These are phyloP conservation scores for Echinochloa phyllopogon DNA, from an alignment of 176 grass and related monocot species.

Conservation along the genomic window DNA sequence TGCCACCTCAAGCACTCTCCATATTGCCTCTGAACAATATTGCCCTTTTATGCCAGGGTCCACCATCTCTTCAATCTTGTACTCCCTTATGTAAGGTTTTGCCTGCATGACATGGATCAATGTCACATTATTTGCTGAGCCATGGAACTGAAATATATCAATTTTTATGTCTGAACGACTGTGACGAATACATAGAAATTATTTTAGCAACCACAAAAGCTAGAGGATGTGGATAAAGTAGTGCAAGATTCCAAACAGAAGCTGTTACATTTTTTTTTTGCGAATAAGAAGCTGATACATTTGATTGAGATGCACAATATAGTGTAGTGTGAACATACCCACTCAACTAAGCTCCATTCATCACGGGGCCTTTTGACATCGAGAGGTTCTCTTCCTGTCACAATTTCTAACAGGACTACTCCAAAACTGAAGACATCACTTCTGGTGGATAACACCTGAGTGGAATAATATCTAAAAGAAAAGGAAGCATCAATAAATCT, in stretches of 20 bases:
- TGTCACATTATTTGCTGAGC: constrained; percentile 14
- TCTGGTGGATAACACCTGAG: constrained; percentile 66
- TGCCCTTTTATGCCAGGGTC: constrained; percentile 74
- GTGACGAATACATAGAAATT: background rate
- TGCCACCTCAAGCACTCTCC: constrained; percentile 72
- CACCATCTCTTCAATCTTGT: constrained; percentile 79
- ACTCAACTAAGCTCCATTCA: constrained; percentile 81
- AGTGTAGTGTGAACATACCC: constrained; percentile 50
- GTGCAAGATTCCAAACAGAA: background rate
- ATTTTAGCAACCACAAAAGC: background rate
- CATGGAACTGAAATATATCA: background rate
- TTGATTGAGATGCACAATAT: background rate
- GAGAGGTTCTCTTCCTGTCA: constrained; percentile 77
- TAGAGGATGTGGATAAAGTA: background rate
- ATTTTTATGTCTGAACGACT: background rate
- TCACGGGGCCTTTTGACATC: constrained; percentile 63
- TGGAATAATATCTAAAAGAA: constrained; percentile 75
- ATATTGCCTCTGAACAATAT: constrained; percentile 75
- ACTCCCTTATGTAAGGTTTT: constrained; percentile 70
- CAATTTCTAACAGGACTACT: constrained; percentile 79
- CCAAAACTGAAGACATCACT: constrained; percentile 80
- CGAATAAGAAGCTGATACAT: background rate
- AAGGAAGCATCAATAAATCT: constrained; percentile 22
- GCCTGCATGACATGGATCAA: constrained; percentile 41
- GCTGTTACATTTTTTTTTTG: background rate